phyloP scores from a whole-genome alignment of 805 yeast species.

The Schwanniomyces sp. region DNA sequence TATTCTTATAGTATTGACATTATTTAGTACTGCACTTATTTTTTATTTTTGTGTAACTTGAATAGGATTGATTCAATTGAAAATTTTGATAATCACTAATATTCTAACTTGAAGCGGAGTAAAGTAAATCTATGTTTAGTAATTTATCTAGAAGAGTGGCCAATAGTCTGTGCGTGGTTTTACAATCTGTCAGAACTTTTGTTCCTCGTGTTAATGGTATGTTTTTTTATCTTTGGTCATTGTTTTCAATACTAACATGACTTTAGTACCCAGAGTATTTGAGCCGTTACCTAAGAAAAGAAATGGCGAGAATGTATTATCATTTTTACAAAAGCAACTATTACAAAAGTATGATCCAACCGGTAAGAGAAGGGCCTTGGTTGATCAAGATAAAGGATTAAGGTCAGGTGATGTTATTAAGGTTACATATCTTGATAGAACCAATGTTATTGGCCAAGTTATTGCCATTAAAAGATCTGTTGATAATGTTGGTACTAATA shows the following conservation, averaged over 20 bases:
- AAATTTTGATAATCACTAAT: neutral
- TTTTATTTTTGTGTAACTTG: neutral
- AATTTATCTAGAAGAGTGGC: conserved; percentile 6
- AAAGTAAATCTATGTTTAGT: conserved; percentile 8
- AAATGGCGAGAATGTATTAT: conserved; percentile 44
- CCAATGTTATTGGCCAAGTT: conserved; percentile 74
- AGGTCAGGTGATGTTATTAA: conserved; percentile 83
- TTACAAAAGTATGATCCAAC: conserved; percentile 65
- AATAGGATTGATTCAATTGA: neutral
- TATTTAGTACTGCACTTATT: neutral
- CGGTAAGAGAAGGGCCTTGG: conserved; percentile 44
- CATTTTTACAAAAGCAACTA: conserved; percentile 51
- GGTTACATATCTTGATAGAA: conserved; percentile 66
- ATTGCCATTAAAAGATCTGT: conserved; percentile 66
- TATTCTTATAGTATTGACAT: neutral
- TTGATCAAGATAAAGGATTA: conserved; percentile 38
- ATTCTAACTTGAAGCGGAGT: neutral
- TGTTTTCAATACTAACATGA: neutral
- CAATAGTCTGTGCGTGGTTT: conserved; percentile 1
- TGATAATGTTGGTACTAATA: conserved; percentile 66
- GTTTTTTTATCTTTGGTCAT: neutral
- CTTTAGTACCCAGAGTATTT: conserved; percentile 35
- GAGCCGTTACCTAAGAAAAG: conserved; percentile 53
- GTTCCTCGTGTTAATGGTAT: conserved; percentile 12
- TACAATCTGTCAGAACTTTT: conserved; percentile 17